These are phyloP conservation scores for Cercospora beticola DNA, from an alignment of 2,329 filamentous ascomycete species.

Conservation along the genomic window DNA sequence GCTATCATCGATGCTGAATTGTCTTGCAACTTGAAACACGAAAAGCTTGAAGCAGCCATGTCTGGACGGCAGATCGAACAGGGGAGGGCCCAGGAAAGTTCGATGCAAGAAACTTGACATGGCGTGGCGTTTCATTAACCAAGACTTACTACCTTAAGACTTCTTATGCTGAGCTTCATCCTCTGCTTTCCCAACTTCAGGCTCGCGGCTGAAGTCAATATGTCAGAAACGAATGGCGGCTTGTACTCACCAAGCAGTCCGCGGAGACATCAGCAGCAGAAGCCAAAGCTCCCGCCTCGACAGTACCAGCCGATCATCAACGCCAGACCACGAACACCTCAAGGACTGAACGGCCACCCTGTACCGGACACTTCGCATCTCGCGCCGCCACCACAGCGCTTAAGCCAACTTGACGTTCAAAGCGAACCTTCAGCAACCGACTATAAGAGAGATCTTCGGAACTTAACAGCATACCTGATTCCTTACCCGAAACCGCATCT, in stretches of 20 bases:
- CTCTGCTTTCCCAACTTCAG: not conserved
- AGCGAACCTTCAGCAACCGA: conserved; percentile 36
- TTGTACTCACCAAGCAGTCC: not conserved
- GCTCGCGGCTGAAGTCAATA: not conserved
- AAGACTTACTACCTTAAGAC: not conserved
- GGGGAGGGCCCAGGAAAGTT: conserved; percentile 2
- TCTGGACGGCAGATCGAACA: not conserved
- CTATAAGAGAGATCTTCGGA: conserved; percentile 45
- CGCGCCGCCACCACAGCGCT: conserved; percentile 3
- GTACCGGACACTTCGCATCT: conserved; percentile 3
- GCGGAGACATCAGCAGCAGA: not conserved
- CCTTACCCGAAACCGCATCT: conserved; percentile 47
- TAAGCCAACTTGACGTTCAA: not conserved
- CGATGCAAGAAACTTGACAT: conserved; percentile 10
- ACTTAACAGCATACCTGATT: conserved; percentile 46
- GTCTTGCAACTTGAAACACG: not conserved
- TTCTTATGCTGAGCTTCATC: not conserved
- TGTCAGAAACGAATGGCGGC: not conserved
- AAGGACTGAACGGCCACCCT: conserved; percentile 6
- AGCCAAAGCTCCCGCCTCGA: conserved; percentile 9
- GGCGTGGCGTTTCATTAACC: conserved; percentile 1
- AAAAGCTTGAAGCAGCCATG: conserved; percentile 4
- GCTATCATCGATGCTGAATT: not conserved
- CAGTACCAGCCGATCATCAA: conserved; percentile 1
- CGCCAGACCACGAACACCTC: conserved; percentile 2